Conservation (phyloP, 1,139 yeast species). For the Chernovozyma aurita region DNA sequence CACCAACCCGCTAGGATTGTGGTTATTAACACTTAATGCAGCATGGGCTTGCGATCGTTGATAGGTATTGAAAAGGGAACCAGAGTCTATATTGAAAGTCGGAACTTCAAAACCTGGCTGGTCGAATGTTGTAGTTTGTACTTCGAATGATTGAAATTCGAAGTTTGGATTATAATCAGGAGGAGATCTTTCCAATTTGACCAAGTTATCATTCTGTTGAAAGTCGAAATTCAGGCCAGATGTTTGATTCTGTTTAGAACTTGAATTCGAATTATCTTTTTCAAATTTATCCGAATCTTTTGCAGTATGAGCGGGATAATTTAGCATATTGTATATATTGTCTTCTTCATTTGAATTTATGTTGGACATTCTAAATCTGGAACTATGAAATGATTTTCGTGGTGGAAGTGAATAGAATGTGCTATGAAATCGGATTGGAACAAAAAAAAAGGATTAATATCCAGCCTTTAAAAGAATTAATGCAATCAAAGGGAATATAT, state of each 20-base stretch:
- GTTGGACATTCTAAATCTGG: slow-evolving; percentile 1
- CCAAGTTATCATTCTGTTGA: neutral
- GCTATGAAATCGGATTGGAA: too few relatives aligned
- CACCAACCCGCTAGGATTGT: neutral
- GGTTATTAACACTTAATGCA: neutral
- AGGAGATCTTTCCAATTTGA: neutral
- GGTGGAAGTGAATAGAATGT: too few relatives aligned
- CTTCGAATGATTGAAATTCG: neutral
- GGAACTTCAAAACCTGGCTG: slow-evolving; percentile 31
- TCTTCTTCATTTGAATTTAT: slow-evolving; percentile 17
- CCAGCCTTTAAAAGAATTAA: too few relatives aligned
- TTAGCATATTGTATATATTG: slow-evolving; percentile 21
- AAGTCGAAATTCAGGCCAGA: neutral
- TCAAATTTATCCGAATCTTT: neutral
- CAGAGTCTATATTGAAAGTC: slow-evolving; percentile 17
- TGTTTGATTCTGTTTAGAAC: too few relatives aligned
- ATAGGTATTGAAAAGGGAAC: slow-evolving; percentile 1
- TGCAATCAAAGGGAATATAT: too few relatives aligned
- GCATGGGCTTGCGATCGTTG: neutral
- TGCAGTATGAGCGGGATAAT: slow-evolving; percentile 7
- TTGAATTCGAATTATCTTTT: too few relatives aligned
- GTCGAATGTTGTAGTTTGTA: neutral
- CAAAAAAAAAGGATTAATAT: too few relatives aligned
- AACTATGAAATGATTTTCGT: too few relatives aligned
- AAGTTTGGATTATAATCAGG: neutral